phyloP scores from a whole-genome alignment of 2,329 filamentous ascomycete genomes.

The Arthroderma sp. region DNA sequence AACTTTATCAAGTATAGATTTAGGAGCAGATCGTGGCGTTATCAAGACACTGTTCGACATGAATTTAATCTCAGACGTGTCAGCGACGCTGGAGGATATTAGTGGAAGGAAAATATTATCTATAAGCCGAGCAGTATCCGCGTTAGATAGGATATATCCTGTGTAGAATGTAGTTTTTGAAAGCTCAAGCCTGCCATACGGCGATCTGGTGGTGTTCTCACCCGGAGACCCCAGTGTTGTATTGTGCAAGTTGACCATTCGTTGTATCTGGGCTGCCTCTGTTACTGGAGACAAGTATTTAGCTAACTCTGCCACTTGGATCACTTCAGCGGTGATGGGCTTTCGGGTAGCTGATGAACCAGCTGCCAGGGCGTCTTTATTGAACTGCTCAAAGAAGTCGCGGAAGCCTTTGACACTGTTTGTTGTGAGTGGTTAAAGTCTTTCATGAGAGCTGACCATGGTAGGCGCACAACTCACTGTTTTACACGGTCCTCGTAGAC shows the following conservation, averaged over 20 bases:
- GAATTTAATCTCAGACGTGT: constrained; percentile 58
- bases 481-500: constrained; percentile 53
- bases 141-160: constrained; percentile 67
- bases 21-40: constrained; percentile 60
- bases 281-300: constrained; percentile 62
- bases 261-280: constrained; percentile 75
- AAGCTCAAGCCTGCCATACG: constrained; percentile 50
- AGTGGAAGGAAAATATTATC: constrained; percentile 47
- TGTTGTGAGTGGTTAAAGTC: constrained; percentile 13
- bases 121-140: constrained; percentile 60
- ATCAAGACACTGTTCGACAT: constrained; percentile 90
- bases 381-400: constrained; percentile 70
- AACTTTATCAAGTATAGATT: constrained; percentile 63
- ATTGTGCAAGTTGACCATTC: constrained; percentile 84
- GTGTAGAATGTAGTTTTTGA: constrained; percentile 86
- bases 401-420: constrained; percentile 63
- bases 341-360: constrained; percentile 41
- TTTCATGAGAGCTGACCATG: neutral
- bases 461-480: constrained; percentile 35
- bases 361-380: constrained; percentile 43
- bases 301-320: constrained; percentile 69
- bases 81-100: constrained; percentile 49
- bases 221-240: constrained; percentile 21
- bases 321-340: constrained; percentile 63
- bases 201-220: constrained; percentile 31